A percentile compares a stretch with the other conserved stretches of the same genome.
Evolutionary conservation across 257 asterid species (phyloP).

Genomic region (Osmanthus fragrans): DNA sequence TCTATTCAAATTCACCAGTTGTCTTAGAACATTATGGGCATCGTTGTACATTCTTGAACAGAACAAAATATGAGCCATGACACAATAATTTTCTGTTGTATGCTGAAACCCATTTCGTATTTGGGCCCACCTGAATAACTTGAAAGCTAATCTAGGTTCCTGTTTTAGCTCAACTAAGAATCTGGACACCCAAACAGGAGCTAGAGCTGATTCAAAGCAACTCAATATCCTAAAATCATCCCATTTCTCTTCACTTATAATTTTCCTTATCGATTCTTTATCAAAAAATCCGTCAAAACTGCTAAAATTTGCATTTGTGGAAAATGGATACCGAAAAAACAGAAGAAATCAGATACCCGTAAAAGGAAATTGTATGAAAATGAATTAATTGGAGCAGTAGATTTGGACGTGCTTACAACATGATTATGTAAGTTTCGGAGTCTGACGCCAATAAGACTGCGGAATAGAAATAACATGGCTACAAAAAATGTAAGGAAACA

Average conservation of each 20-base stretch:
- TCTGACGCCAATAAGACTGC: slow-evolving; percentile 43
- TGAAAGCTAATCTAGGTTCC: slow-evolving; percentile 76
- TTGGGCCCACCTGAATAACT: slow-evolving; percentile 71
- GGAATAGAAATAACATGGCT: slow-evolving; percentile 67
- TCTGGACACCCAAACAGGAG: slow-evolving; percentile 63
- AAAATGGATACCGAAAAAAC: slow-evolving; percentile 38
- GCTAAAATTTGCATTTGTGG: slow-evolving; percentile 29
- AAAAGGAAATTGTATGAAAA: slow-evolving; percentile 43
- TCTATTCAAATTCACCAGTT: slow-evolving; percentile 44
- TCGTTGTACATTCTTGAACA: slow-evolving; percentile 71
- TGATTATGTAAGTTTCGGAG: slow-evolving; percentile 38
- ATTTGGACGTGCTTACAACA: slow-evolving; percentile 39
- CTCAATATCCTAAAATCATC: slow-evolving; percentile 50
- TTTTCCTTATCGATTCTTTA: slow-evolving; percentile 35
- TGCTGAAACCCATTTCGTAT: slow-evolving; percentile 48
- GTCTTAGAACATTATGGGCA: slow-evolving; percentile 51
- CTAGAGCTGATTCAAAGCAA: slow-evolving; percentile 44
- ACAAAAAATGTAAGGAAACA: slow-evolving; percentile 36
- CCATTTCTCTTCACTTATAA: slow-evolving; percentile 63
- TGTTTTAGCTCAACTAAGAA: slow-evolving; percentile 54
- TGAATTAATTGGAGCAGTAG: slow-evolving; percentile 23
- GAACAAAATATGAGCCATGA: slow-evolving; percentile 80
- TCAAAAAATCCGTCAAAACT: slow-evolving; percentile 32
- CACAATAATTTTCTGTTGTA: slow-evolving; percentile 64
- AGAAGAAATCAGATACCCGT: slow-evolving; percentile 36